phyloP scores from a whole-genome alignment of 306 rosid species.

The Myrica gale region DNA sequence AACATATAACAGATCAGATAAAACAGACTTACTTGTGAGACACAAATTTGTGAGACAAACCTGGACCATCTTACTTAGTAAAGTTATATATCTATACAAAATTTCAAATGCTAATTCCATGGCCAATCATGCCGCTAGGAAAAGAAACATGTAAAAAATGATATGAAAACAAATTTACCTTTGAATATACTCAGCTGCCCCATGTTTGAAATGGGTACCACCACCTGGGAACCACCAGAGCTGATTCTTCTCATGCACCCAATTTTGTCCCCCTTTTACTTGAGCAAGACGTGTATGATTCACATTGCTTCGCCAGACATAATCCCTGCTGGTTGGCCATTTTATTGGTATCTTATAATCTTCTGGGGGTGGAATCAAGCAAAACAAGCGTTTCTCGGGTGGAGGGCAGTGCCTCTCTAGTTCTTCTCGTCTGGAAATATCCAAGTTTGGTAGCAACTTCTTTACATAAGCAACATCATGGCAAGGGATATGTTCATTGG shows the following conservation, averaged over 20 bases:
- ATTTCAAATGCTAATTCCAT: not conserved
- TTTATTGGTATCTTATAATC: conserved; percentile 79
- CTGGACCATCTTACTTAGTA: too few relatives aligned
- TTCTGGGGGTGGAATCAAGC: conserved; percentile 82
- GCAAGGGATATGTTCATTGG: conserved; percentile 83
- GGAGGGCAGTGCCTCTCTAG: conserved; percentile 93
- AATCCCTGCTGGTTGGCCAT: conserved; percentile 94
- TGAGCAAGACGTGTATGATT: conserved; percentile 88
- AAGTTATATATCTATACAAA: not conserved
- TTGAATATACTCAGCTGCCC: conserved; percentile 83
- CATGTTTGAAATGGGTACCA: conserved; percentile 95
- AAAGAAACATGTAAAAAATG: not conserved
- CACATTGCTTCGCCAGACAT: conserved; percentile 90
- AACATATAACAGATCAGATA: not conserved
- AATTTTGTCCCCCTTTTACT: conserved; percentile 97
- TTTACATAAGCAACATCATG: conserved; percentile 63
- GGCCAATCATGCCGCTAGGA: not conserved
- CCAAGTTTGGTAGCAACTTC: conserved; percentile 52
- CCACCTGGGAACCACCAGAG: conserved; percentile 99
- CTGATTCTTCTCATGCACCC: conserved; percentile 81
- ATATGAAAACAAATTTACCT: conserved; percentile 46
- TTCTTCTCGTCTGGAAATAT: conserved; percentile 70
- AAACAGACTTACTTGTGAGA: not conserved
- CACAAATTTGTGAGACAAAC: not conserved
- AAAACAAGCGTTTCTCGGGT: conserved; percentile 66